phyloP scores from a whole-genome alignment of 257 asterid genomes.

The Ajuga chamaepitys region DNA sequence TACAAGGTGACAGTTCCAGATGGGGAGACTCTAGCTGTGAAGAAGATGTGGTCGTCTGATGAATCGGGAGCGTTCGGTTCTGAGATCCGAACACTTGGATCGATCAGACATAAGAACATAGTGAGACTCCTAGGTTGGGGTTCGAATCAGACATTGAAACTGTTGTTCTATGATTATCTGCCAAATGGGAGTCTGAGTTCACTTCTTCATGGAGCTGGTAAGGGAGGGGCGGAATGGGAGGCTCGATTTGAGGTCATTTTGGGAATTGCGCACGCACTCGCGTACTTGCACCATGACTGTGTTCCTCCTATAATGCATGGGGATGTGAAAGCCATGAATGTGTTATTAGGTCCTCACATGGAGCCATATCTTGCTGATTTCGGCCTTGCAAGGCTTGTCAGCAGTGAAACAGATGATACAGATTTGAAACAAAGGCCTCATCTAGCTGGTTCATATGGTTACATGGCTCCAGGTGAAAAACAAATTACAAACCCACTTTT shows the following conservation, averaged over 20 bases:
- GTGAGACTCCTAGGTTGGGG: slow-evolving; percentile 92
- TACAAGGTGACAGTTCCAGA: slow-evolving; percentile 59
- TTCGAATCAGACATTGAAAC: slow-evolving; percentile 63
- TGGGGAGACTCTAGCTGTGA: slow-evolving; percentile 72
- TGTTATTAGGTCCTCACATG: slow-evolving; percentile 62
- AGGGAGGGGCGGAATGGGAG: slow-evolving; percentile 91
- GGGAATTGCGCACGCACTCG: slow-evolving; percentile 85
- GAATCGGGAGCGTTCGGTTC: slow-evolving; percentile 71
- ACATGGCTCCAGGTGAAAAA: slow-evolving; percentile 94
- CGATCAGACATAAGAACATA: slow-evolving; percentile 87
- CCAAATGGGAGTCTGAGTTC: slow-evolving; percentile 97
- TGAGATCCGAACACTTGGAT: slow-evolving; percentile 75
- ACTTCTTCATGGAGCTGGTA: slow-evolving; percentile 81
- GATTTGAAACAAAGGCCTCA: slow-evolving; percentile 66
- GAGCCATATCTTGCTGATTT: slow-evolving; percentile 91
- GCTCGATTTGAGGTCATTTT: slow-evolving; percentile 58
- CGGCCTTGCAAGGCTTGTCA: slow-evolving; percentile 76
- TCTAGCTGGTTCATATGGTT: slow-evolving; percentile 91
- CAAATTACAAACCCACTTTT: neutral
- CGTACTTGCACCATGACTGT: slow-evolving; percentile 89
- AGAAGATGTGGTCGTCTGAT: slow-evolving; percentile 94
- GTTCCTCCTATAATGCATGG: slow-evolving; percentile 94
- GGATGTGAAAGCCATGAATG: slow-evolving; percentile 97
- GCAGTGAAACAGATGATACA: slow-evolving; percentile 11
- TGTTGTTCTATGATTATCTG: slow-evolving; percentile 80